Evolutionary conservation across 495 filamentous ascomycete species (phyloP).

Genomic region (Aspergillus sclerotiicarbonarius): DNA sequence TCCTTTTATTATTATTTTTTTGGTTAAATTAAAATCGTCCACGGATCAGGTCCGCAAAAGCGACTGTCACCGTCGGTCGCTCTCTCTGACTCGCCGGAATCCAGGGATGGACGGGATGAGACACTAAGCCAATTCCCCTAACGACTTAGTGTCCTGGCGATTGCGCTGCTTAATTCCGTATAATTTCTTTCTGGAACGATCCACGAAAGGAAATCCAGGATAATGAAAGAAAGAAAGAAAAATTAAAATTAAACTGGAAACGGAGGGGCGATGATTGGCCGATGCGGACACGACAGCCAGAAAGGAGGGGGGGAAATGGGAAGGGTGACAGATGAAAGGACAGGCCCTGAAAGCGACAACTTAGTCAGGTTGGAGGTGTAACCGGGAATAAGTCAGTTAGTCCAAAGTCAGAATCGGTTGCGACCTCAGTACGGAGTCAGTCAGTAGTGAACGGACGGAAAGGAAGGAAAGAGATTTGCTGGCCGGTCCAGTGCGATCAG

Average conservation of each 20-base stretch:
- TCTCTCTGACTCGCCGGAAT: conserved; percentile 22
- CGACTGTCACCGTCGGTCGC: conserved; percentile 1
- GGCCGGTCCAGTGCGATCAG: conserved; percentile 36
- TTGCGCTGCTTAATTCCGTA: conserved; percentile 1
- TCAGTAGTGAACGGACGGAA: conserved; percentile 14
- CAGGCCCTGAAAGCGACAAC: background rate
- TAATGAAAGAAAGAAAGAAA: background rate
- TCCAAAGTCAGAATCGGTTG: background rate
- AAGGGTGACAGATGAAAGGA: conserved; percentile 5
- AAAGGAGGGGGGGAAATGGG: conserved; percentile 13
- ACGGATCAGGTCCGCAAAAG: conserved; percentile 1
- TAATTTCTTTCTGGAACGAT: conserved; percentile 4
- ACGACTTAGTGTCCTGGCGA: conserved; percentile 3
- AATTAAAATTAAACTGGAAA: background rate
- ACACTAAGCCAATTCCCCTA: conserved; percentile 4
- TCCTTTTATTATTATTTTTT: conserved; percentile 2
- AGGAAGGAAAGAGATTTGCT: conserved; percentile 32
- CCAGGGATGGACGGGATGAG: conserved; percentile 25
- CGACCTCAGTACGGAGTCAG: conserved; percentile 7
- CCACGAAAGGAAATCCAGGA: background rate
- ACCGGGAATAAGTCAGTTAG: background rate
- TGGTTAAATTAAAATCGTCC: background rate
- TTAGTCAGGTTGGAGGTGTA: background rate
- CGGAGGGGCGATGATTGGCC: conserved; percentile 1
- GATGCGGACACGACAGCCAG: conserved; percentile 6